Conservation (phyloP, 768 basidiomycete species). For the Tricholoma matsutake region DNA sequence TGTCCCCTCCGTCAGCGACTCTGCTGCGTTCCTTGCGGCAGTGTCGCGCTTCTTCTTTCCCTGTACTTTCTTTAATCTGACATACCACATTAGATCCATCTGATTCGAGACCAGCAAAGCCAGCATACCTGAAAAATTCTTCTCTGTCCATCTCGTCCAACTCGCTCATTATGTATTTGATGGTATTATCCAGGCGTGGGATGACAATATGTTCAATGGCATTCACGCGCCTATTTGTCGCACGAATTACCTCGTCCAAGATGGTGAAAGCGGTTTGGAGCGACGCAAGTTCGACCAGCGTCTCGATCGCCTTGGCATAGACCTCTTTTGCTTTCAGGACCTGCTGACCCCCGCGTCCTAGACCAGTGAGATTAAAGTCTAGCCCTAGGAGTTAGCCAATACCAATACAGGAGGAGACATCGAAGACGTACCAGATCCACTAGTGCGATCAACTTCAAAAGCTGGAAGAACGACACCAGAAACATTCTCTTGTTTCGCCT, state of each 20-base stretch:
- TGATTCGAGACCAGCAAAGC: background rate
- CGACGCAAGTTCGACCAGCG: constrained; percentile 94
- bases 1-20: constrained; percentile 26
- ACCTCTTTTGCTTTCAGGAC: constrained; percentile 93
- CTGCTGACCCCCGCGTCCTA: constrained; percentile 96
- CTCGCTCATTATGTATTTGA: constrained; percentile 97
- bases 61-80: constrained; percentile 93
- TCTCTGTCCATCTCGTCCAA: constrained; percentile 98
- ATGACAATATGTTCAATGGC: constrained; percentile 98
- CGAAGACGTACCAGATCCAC: constrained; percentile 65
- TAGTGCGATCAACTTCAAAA: constrained; percentile 86
- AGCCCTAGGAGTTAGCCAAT: background rate
- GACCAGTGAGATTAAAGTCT: constrained; percentile 97
- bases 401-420: background rate
- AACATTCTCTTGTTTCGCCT: constrained; percentile 96
- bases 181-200: constrained; percentile 92
- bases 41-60: constrained; percentile 93
- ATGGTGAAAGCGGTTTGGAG: constrained; percentile 98
- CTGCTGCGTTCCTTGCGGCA: constrained; percentile 37
- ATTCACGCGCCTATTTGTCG: constrained; percentile 98
- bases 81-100: background rate
- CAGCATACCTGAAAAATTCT: constrained; percentile 80
- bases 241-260: constrained; percentile 97
- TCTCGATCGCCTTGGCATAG: constrained; percentile 96
- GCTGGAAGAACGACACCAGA: constrained; percentile 94